Conservation (phyloP, 805 yeast species). For the Saccharomycopsis vini region DNA sequence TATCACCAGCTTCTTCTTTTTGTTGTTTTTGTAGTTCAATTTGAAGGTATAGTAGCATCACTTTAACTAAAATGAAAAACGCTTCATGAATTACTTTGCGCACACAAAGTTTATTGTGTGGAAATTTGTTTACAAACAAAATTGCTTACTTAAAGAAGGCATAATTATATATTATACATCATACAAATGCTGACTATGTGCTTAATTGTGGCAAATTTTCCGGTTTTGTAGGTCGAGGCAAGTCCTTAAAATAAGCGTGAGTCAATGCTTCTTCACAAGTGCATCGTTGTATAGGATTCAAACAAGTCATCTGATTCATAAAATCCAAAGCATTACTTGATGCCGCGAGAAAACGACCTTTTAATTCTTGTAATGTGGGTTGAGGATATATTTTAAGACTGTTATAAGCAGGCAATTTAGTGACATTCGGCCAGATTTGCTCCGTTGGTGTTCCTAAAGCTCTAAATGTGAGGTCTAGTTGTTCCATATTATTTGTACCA, state of each 20-base stretch:
- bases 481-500: conserved; percentile 84
- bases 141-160: too few species aligned
- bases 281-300: conserved; percentile 74
- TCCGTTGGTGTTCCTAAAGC: conserved; percentile 97
- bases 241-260: conserved; percentile 61
- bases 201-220: conserved; percentile 54
- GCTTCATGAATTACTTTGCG: too few species aligned
- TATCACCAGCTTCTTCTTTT: too few species aligned
- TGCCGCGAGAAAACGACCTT: conserved; percentile 84
- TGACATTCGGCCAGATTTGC: conserved; percentile 82
- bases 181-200: too few species aligned
- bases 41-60: too few species aligned
- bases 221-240: conserved; percentile 69
- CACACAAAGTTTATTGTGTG: too few species aligned
- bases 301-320: conserved; percentile 58
- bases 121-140: too few species aligned
- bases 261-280: conserved; percentile 53
- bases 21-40: too few species aligned
- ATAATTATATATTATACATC: too few species aligned
- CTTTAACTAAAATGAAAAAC: too few species aligned
- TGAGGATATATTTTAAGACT: conserved; percentile 70
- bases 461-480: conserved; percentile 83
- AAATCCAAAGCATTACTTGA: conserved; percentile 75
- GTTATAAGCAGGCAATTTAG: conserved; percentile 67
- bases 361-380: conserved; percentile 70